Evolutionary conservation across 2,329 filamentous ascomycete species (phyloP).

Genomic region (Nothophoma quercina): DNA sequence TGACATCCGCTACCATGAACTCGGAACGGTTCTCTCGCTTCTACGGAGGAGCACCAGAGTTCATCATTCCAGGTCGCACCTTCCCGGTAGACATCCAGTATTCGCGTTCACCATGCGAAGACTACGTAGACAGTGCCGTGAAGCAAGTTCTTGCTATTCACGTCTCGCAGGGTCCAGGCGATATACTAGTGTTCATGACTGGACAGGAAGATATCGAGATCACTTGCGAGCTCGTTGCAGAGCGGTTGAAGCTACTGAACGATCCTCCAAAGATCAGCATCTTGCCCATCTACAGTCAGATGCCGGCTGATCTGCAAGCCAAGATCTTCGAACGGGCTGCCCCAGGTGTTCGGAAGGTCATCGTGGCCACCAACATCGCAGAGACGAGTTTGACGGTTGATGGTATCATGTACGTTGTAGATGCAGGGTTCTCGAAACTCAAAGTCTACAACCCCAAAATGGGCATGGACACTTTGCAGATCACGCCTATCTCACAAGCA

Average conservation of each 20-base stretch:
- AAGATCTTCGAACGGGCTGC: slow-evolving; percentile 95
- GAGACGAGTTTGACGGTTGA: slow-evolving; percentile 98
- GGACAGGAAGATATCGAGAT: slow-evolving; percentile 98
- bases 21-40: slow-evolving; percentile 95
- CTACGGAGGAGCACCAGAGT: slow-evolving; percentile 94
- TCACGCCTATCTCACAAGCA: slow-evolving; percentile 96
- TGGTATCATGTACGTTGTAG: slow-evolving; percentile 99
- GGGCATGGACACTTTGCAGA: slow-evolving; percentile 98
- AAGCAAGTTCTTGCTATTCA: slow-evolving; percentile 96
- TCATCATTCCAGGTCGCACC: slow-evolving; percentile 92
- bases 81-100: slow-evolving; percentile 98
- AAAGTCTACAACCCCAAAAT: slow-evolving; percentile 99
- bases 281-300: slow-evolving; percentile 97
- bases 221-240: slow-evolving; percentile 91
- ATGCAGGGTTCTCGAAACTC: slow-evolving; percentile 93
- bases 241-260: slow-evolving; percentile 85
- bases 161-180: slow-evolving; percentile 89
- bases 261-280: slow-evolving; percentile 95
- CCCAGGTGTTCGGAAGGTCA: slow-evolving; percentile 92
- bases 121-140: slow-evolving; percentile 96
- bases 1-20: slow-evolving; percentile 99
- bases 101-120: slow-evolving; percentile 91
- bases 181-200: slow-evolving; percentile 99
- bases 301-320: slow-evolving; percentile 96
- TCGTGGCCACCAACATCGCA: slow-evolving; percentile 97